These are phyloP conservation scores for Epichloe festucae DNA, from an alignment of 2,329 filamentous ascomycete species.

Conservation along the genomic window DNA sequence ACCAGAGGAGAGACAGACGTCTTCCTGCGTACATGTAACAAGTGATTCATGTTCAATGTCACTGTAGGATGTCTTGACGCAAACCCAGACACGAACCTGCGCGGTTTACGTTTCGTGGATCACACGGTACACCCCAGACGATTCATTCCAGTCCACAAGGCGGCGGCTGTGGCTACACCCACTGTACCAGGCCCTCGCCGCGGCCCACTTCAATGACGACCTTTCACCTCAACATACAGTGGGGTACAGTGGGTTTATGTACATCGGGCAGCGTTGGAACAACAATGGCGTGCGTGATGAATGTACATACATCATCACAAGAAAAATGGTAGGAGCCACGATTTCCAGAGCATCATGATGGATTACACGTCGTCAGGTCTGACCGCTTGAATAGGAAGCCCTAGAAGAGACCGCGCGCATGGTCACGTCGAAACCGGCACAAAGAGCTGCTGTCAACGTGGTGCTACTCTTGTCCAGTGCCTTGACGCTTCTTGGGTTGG, in stretches of 20 bases:
- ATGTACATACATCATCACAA: not conserved
- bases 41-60: no score
- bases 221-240: not conserved
- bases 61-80: no score
- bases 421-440: constrained; percentile 37
- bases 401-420: constrained; percentile 23
- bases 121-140: no score
- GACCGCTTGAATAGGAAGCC: constrained; percentile 17
- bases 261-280: not conserved
- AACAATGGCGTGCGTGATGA: not conserved
- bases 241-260: no score
- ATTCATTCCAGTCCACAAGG: not conserved
- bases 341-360: not conserved
- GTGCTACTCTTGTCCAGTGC: constrained; percentile 31
- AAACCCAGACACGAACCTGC: no score
- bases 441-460: constrained; percentile 34
- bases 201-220: not conserved
- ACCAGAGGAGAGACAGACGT: no score
- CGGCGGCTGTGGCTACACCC: not conserved
- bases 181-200: not conserved
- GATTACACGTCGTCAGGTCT: not conserved
- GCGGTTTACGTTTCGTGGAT: no score
- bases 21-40: no score
- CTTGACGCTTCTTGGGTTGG: constrained; percentile 31
- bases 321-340: not conserved